Evolutionary conservation across 2,329 filamentous ascomycete genomes (phyloP), one percentile per base, ranked within the genome.

Genomic region (Fusarium coicis): DNA sequence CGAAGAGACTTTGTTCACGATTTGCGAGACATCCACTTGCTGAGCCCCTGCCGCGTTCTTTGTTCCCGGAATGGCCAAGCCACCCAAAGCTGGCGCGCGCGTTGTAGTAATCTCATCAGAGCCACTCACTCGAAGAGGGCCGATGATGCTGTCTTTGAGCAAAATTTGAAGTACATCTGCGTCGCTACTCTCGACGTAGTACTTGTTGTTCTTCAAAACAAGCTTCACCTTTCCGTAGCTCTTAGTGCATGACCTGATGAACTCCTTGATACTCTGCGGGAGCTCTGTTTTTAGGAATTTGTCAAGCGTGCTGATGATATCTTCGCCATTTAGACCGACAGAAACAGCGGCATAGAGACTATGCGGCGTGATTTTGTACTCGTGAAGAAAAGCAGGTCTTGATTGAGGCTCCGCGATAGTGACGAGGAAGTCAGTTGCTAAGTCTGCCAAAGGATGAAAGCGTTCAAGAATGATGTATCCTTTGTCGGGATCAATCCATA

Each of bases 171-270:
- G 86, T 79, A 97, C 93, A 15, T 91, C 87, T 15, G 94, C 92
- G 80, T 98, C 96, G n/a, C 93, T 92, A 77, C 93, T 98, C 82
- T 99, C 96, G 67, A 98, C 91, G 76, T 93, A 98, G 81, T 97
- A 98, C 72, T 94, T 93, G 68, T 95, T 98, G 78, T 97, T 93
- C 81, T 97, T 97, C 70, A 98, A 83, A 44, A 98, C 96, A 56
- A 98, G 89, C 81, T 97, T 96, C 53, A 98, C 95, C 82, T 98
- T 98, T 72, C 96, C 96, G 79, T 96, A 98, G 55, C 93, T 96
- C 72, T 93, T 91, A 8, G 95, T 97, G 70, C 94, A 96, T 64
- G 91, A 91, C 26, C 83, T 84, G 73, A 96, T 96, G 80, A 96
- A 98, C 10, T 90, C 85, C 68, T 91, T 89, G 67, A 98, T 93